These are phyloP conservation scores for Isatis tinctoria DNA, from an alignment of 345 rosid genomes.

Conservation along the genomic window DNA sequence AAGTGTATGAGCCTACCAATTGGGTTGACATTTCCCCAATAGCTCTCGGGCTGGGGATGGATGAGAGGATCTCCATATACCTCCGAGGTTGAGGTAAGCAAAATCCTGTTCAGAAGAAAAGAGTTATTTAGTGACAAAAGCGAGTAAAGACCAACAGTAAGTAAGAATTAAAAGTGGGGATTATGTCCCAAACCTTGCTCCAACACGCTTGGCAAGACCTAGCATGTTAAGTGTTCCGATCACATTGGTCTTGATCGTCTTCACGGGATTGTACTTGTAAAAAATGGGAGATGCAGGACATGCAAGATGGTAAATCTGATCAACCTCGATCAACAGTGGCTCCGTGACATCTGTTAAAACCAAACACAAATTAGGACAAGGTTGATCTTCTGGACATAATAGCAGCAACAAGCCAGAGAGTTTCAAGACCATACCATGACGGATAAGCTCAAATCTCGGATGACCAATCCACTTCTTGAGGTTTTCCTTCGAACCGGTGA, in stretches of 20 bases:
- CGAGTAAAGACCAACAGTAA: background rate
- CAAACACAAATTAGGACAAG: background rate
- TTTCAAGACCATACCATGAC: slow-evolving; percentile 60
- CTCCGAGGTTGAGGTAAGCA: slow-evolving; percentile 95
- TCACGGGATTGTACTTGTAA: slow-evolving; percentile 94
- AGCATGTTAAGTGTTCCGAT: slow-evolving; percentile 97
- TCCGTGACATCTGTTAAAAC: slow-evolving; percentile 69
- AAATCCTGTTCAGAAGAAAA: slow-evolving; percentile 50
- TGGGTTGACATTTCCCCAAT: slow-evolving; percentile 98
- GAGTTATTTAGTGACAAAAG: background rate
- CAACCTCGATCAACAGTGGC: slow-evolving; percentile 83
- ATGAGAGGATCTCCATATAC: slow-evolving; percentile 95
- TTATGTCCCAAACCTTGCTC: slow-evolving; percentile 60
- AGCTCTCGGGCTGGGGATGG: slow-evolving; percentile 91
- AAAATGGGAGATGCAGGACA: slow-evolving; percentile 99
- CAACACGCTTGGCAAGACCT: slow-evolving; percentile 97
- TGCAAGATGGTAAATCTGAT: slow-evolving; percentile 96
- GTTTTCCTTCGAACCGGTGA: slow-evolving; percentile 90
- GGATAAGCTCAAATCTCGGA: slow-evolving; percentile 95
- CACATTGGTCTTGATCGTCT: slow-evolving; percentile 98
- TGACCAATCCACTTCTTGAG: slow-evolving; percentile 87
- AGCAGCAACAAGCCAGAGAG: background rate
- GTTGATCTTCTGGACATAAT: background rate
- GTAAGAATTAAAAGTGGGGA: background rate
- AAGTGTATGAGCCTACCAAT: slow-evolving; percentile 49